phyloP scores from a whole-genome alignment of 2,329 filamentous ascomycete genomes.

The Torrubiellomyces zombiae region DNA sequence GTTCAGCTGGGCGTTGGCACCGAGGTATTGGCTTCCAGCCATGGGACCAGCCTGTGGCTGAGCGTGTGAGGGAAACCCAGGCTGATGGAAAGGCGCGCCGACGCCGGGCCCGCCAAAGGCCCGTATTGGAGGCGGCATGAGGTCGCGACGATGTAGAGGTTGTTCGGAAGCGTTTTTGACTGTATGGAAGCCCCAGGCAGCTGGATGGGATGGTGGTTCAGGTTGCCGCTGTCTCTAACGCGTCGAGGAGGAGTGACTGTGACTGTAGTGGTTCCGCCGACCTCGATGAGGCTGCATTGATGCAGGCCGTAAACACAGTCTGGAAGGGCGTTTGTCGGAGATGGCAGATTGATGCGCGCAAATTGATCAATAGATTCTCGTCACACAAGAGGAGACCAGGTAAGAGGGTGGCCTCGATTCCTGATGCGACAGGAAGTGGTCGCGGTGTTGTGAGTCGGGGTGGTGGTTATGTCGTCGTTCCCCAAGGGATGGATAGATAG shows the following conservation, averaged over 20 bases:
- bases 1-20: conserved; percentile 49
- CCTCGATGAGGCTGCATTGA: conserved; percentile 8
- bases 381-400: too few relatives aligned
- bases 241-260: conserved; percentile 8
- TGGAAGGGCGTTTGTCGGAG: too few relatives aligned
- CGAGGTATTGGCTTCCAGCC: conserved; percentile 55
- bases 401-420: too few relatives aligned
- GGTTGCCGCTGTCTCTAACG: conserved; percentile 11
- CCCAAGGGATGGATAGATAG: too few relatives aligned
- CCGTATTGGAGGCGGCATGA: conserved; percentile 22
- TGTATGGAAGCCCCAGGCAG: too few relatives aligned
- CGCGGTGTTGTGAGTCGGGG: too few relatives aligned
- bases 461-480: too few relatives aligned
- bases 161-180: too few relatives aligned
- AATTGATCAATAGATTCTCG: too few relatives aligned
- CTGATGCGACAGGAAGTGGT: too few relatives aligned
- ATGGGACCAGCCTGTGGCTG: conserved; percentile 37
- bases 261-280: conserved; percentile 5
- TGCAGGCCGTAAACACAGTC: too few relatives aligned
- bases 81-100: conserved; percentile 23
- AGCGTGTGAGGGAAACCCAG: conserved; percentile 34
- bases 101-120: conserved; percentile 21
- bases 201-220: not conserved
- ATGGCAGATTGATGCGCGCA: too few relatives aligned
- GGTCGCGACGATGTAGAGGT: conserved; percentile 1